Conservation (phyloP, 306 rosid species). For the Lotus japonicus region DNA sequence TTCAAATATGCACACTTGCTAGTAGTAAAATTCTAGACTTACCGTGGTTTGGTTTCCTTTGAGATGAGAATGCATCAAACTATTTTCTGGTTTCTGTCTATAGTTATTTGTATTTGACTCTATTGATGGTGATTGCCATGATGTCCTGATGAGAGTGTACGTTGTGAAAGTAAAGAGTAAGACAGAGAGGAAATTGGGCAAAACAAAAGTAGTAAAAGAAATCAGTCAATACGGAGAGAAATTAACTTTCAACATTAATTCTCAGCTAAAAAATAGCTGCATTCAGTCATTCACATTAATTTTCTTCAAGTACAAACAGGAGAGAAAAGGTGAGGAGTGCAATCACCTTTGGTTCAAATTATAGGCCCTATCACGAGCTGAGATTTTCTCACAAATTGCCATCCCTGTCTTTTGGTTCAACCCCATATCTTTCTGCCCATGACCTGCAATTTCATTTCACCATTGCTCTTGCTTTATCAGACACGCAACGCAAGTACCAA, state of each 20-base stretch:
- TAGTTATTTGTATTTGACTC: conserved; percentile 26
- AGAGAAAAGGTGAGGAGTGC: no score
- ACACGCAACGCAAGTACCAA: no score
- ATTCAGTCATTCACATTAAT: no score
- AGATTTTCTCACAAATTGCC: conserved; percentile 21
- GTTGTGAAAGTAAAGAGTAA: no score
- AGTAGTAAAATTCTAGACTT: background rate
- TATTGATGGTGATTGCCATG: conserved; percentile 34
- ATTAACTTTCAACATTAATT: background rate
- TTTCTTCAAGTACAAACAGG: no score
- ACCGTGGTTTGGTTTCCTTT: conserved; percentile 45
- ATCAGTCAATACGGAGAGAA: no score
- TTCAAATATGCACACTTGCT: no score
- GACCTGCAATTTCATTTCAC: conserved; percentile 43
- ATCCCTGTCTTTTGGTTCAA: conserved; percentile 34
- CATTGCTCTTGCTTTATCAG: conserved; percentile 28
- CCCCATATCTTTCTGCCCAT: conserved; percentile 37
- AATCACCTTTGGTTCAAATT: conserved; percentile 25
- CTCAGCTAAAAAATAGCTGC: no score
- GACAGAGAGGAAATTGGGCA: conserved; percentile 18
- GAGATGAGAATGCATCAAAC: conserved; percentile 24
- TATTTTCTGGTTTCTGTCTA: conserved; percentile 19
- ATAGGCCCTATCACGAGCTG: conserved; percentile 22
- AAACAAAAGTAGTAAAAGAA: background rate
- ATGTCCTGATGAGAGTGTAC: no score